Base-by-base conservation (phyloP, 2,329 filamentous ascomycete species). In the Colletotrichum magnum region DNA sequence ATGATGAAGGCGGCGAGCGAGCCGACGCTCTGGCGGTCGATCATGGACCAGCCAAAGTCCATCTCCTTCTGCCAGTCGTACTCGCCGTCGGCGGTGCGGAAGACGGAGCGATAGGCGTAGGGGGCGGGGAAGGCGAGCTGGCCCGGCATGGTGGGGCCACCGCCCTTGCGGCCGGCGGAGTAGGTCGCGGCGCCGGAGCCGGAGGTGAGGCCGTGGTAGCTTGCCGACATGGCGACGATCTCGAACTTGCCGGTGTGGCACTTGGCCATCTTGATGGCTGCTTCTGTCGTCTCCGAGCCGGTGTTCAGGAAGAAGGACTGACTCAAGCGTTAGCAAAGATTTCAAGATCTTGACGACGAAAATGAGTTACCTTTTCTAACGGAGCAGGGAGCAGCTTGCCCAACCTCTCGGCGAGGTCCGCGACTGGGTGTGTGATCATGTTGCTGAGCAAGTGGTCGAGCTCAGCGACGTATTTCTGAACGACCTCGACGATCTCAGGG, bases 21-120 rank as follows among this genome's bases (percentile, higher is more conserved):
- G 0, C 89, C 89, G 18, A 85, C 84, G 1, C 83, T 87, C 68
- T 89, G 86, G 5, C 82, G 79, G 72, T 92, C 89, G 51, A 92
- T 79, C 77, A 92, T 81, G n/a, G 81, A 79, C 82, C 87, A 92
- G 18, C 87, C 89, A 72, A 87, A 92, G 12, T 89, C 84, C 15
- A 92, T 78, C 75, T 92, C 90, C 0, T 87, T 85, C 72, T 89
- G 82, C 90, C 90, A 92, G 74, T 92, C 89, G 71, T 92, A 88
- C 0, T 83, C 84, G 1, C 89, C 89, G 70, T 92, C 88, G 0
- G 84, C 24, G 43, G 85, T 84, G 10, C 87, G 84, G 76, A 92
- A 92, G 0, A 86, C 81, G 0, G 89, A 91, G 4, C 89, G 86
- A 74, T 91, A 92, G 0, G 85, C 82, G 72, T 91, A 87, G 0